Evolutionary conservation across 2,329 filamentous ascomycete species (phyloP).

Genomic region (Beauveria caledonica): DNA sequence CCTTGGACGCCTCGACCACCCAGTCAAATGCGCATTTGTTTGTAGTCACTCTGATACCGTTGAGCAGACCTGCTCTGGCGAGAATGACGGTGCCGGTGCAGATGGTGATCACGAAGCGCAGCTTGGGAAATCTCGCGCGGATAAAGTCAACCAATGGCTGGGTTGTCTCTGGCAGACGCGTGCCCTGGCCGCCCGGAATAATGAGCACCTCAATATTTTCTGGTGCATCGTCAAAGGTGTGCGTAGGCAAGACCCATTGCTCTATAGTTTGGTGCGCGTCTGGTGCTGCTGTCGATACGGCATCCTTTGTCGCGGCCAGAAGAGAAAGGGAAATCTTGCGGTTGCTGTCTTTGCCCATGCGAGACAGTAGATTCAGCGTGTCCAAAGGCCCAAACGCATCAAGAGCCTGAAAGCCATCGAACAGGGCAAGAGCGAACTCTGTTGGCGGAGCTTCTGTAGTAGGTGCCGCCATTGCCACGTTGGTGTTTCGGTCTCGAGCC

Average conservation of each 20-base stretch:
- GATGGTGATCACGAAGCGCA: constrained; percentile 45
- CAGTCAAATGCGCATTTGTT: constrained; percentile 44
- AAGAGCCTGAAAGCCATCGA: neutral
- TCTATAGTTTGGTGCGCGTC: neutral
- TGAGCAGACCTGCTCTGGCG: constrained; percentile 43
- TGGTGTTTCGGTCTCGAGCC: neutral
- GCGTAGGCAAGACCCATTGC: constrained; percentile 24
- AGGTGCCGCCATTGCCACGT: neutral
- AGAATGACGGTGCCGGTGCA: constrained; percentile 48
- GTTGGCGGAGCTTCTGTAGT: neutral
- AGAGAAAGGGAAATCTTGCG: neutral
- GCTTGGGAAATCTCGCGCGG: constrained; percentile 24
- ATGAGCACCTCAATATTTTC: constrained; percentile 28
- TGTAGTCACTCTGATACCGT: constrained; percentile 46
- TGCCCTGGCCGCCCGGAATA: constrained; percentile 56
- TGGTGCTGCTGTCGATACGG: neutral
- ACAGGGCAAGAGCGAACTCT: neutral
- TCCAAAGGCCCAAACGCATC: neutral
- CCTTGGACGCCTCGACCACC: constrained; percentile 21
- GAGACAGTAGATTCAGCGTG: neutral
- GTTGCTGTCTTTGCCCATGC: neutral
- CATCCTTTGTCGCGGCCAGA: neutral
- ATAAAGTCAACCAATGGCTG: constrained; percentile 33
- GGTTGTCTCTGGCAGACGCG: constrained; percentile 34
- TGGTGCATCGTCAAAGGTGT: constrained; percentile 43